Evolutionary conservation across 73 alveolate genomes (phyloP).

Genomic region (Uronychia setigera): DNA sequence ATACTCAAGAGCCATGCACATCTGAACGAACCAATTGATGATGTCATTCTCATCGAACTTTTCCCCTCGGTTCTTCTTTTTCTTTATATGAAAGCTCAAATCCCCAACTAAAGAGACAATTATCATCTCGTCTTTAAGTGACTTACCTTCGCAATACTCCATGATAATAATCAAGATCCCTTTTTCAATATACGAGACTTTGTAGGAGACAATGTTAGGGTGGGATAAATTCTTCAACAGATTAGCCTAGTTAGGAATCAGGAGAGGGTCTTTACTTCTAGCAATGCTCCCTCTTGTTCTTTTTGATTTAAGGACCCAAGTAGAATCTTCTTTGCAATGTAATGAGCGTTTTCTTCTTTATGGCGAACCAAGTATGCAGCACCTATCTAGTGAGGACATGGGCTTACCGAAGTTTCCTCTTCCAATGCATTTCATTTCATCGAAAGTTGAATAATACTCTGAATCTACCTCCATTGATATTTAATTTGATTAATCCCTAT

Average conservation of each 20-base stretch:
- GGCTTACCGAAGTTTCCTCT: constrained; percentile 75
- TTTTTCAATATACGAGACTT: constrained; percentile 86
- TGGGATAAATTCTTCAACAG: constrained; percentile 78
- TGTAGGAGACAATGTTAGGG: constrained; percentile 94
- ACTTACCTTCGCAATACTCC: constrained; percentile 85
- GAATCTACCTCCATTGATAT: too few relatives aligned
- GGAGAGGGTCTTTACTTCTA: constrained; percentile 71
- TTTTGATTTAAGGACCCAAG: constrained; percentile 67
- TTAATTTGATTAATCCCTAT: too few relatives aligned
- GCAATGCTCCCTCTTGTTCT: constrained; percentile 79
- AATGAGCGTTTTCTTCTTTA: constrained; percentile 25
- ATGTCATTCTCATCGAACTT: constrained; percentile 72
- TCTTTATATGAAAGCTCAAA: constrained; percentile 75
- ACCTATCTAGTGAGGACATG: background rate
- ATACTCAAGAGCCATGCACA: constrained; percentile 75
- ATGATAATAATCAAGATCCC: constrained; percentile 82
- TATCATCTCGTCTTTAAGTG: background rate
- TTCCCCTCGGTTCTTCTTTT: constrained; percentile 62
- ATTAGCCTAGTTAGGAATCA: constrained; percentile 55
- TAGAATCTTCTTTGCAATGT: constrained; percentile 81
- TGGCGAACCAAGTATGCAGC: constrained; percentile 28
- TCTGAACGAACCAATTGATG: constrained; percentile 85
- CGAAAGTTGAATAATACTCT: constrained; percentile 36
- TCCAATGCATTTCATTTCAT: constrained; percentile 70
- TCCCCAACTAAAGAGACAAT: too few relatives aligned